Evolutionary conservation across 306 rosid species (phyloP).

Genomic region (Prunus davidiana): DNA sequence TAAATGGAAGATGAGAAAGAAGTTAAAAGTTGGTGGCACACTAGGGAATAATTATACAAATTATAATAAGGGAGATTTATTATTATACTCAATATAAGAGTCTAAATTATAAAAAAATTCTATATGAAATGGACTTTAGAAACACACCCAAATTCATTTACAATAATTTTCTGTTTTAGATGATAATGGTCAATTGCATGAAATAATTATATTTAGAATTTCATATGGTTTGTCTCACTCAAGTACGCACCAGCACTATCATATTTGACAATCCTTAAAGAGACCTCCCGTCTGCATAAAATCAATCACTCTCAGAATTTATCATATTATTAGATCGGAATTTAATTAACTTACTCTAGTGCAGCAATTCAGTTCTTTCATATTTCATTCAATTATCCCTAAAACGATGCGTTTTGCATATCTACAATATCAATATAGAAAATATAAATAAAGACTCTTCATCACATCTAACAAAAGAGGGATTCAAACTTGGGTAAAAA

Average conservation of each 20-base stretch:
- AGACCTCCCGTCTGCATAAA: not conserved
- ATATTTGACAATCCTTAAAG: not conserved
- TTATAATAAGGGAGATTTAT: not conserved
- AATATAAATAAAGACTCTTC: not conserved
- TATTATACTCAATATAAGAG: too few species aligned
- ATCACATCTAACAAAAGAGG: fast-evolving
- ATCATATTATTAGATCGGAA: not conserved
- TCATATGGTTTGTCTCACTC: not conserved
- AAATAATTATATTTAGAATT: not conserved
- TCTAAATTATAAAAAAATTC: fast-evolving
- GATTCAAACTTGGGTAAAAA: fast-evolving
- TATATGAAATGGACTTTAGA: too few species aligned
- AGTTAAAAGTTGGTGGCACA: conserved; percentile 1
- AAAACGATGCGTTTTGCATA: too few species aligned
- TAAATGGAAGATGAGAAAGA: not conserved
- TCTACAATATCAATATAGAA: too few species aligned
- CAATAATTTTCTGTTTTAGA: not conserved
- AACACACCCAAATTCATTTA: not conserved
- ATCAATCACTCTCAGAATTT: not conserved
- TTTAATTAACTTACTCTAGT: too few species aligned
- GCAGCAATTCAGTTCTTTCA: too few species aligned
- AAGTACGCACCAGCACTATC: not conserved
- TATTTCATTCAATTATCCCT: too few species aligned
- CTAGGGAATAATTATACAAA: too few species aligned
- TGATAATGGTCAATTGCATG: not conserved